Conservation (phyloP, 257 asterid species). For the Jaltomata sinuosa region DNA sequence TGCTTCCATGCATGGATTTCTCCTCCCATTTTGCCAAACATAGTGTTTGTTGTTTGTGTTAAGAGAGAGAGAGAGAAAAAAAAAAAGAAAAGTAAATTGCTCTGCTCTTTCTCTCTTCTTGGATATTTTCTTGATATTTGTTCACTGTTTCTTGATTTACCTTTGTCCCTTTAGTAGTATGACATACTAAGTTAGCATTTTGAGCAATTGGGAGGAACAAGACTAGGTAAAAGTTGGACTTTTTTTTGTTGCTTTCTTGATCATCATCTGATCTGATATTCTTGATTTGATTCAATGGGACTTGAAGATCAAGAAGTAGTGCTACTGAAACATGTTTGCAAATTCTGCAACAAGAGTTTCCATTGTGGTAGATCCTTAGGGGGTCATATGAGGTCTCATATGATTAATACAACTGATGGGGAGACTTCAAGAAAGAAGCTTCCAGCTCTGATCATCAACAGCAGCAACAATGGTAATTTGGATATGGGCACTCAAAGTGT, state of each 20-base stretch:
- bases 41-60: background rate
- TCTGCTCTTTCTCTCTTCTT: background rate
- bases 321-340: conserved; percentile 39
- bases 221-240: background rate
- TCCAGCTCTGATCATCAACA: background rate
- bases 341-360: conserved; percentile 56
- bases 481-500: background rate
- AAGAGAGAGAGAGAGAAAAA: background rate
- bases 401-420: conserved; percentile 35
- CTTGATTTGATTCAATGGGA: conserved; percentile 13
- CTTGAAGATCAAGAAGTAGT: conserved; percentile 24
- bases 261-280: conserved; percentile 4
- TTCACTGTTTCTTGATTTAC: background rate
- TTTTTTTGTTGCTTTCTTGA: background rate
- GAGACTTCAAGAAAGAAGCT: conserved; percentile 9
- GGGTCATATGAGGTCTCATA: conserved; percentile 86
- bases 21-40: conserved; percentile 28
- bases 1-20: conserved; percentile 64
- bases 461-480: background rate
- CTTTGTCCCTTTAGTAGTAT: background rate
- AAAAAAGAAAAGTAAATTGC: background rate
- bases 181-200: background rate
- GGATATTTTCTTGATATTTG: background rate
- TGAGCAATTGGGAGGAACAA: background rate
- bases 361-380: conserved; percentile 61